Conservation (phyloP, 768 basidiomycete genomes). For the Kockovaella imperatae region DNA sequence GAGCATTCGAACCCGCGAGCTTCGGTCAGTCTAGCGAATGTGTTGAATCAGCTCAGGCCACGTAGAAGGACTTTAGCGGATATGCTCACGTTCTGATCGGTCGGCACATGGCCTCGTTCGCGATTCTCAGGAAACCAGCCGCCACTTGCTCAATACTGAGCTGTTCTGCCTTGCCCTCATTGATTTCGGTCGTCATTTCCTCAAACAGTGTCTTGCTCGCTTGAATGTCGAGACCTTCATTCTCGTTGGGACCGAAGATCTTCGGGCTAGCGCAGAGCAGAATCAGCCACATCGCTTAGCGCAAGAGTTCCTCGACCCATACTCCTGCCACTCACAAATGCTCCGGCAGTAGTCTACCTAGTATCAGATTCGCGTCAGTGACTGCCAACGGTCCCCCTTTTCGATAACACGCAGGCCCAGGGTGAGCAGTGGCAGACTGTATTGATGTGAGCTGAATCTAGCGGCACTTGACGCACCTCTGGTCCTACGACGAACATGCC, state of each 20-base stretch:
- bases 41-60: not conserved
- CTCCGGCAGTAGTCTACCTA: slow-evolving; percentile 55
- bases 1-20: slow-evolving; percentile 76
- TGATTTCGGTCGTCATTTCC: slow-evolving; percentile 61
- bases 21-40: slow-evolving; percentile 58
- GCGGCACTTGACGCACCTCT: slow-evolving; percentile 44
- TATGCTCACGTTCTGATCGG: slow-evolving; percentile 72
- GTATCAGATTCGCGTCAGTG: slow-evolving; percentile 37
- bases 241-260: slow-evolving; percentile 84
- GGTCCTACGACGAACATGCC: slow-evolving; percentile 87
- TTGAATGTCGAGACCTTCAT: slow-evolving; percentile 69
- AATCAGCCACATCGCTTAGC: not conserved
- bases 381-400: slow-evolving; percentile 71
- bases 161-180: slow-evolving; percentile 53
- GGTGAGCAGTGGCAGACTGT: slow-evolving; percentile 82
- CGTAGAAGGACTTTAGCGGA: not conserved
- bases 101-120: slow-evolving; percentile 92
- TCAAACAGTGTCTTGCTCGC: slow-evolving; percentile 65
- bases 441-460: not conserved
- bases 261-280: slow-evolving; percentile 51
- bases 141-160: slow-evolving; percentile 73
- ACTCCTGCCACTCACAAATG: slow-evolving; percentile 46
- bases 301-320: slow-evolving; percentile 47
- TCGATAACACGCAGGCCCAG: slow-evolving; percentile 61
- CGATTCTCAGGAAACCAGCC: slow-evolving; percentile 90